These are phyloP conservation scores for Erysimum cheiranthoides DNA, from an alignment of 345 rosid species.

Conservation along the genomic window DNA sequence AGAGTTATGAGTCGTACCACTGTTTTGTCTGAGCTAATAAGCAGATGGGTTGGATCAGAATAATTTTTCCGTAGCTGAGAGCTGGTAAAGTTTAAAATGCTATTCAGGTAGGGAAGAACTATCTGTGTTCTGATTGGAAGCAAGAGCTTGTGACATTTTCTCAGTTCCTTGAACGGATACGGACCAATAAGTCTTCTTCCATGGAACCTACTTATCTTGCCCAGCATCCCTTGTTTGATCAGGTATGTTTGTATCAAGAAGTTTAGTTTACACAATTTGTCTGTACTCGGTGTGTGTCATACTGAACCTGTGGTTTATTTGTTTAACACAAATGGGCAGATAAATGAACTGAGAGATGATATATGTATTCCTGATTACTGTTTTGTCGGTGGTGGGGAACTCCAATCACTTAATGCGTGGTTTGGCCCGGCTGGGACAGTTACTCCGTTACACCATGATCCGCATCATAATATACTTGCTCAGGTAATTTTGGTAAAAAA, in stretches of 20 bases:
- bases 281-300: constrained; percentile 6
- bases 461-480: constrained; percentile 94
- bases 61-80: constrained; percentile 48
- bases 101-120: constrained; percentile 92
- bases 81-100: constrained; percentile 67
- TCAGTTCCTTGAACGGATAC: constrained; percentile 84
- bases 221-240: constrained; percentile 95
- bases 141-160: constrained; percentile 96
- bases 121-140: constrained; percentile 91
- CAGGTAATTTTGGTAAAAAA: constrained; percentile 60
- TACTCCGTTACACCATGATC: constrained; percentile 97
- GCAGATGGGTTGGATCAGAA: constrained; percentile 21
- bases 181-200: constrained; percentile 53
- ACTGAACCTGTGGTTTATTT: constrained; percentile 30
- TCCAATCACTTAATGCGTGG: constrained; percentile 92
- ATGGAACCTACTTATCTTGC: constrained; percentile 82
- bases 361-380: constrained; percentile 93
- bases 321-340: constrained; percentile 54
- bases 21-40: neutral
- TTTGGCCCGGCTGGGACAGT: constrained; percentile 96
- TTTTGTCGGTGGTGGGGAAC: constrained; percentile 92
- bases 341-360: constrained; percentile 80
- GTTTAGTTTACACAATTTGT: neutral
- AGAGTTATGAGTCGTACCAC: neutral
- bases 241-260: constrained; percentile 51